Base-by-base conservation (phyloP, 1,139 yeast genomes). In the Lodderomyces pseudojiufengensis region DNA sequence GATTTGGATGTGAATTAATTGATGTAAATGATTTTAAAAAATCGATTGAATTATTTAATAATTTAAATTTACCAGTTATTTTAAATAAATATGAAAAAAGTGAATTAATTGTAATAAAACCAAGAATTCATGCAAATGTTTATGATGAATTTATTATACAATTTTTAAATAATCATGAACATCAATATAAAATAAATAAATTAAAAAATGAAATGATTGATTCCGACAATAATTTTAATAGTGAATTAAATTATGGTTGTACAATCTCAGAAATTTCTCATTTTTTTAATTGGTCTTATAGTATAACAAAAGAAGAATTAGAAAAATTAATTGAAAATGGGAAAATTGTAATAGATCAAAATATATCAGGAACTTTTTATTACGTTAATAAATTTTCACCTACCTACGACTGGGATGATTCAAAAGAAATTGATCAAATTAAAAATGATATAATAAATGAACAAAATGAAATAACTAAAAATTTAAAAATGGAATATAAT, bases 231-330 rank as follows among this genome's bases (percentile, higher is more conserved):
- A 58, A 55, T 36, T 46, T 49, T 27, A 26, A 32, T 9, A 18
- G 23, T 14, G 32, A 22, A 7, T 29, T 27, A 11, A 41, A 45
- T 12, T 51, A 47, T 36, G 75, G 75, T 1, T 54, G 49, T 32
- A 62, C 71, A 1, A 52, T 65, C 2, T 57, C 71, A 2, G 67
- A 68, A 37, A 57, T 70, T 8, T 60, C 70, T 5, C 61, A 54
- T 31, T 47, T 55, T 26, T 64, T 69, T 37, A 59, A 59, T 31
- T 85, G 94, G 90, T 79, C 90, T 12, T 67, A 80, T 29, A 75
- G 78, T 23, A 78, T 86, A 12, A 73, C 90, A 3, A 66, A 65
- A 11, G 94, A 85, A 51, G 86, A 85, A 45, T 57, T 86, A 12
- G 78, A 77, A 37, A 63, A 70, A 40, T 79, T 84, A 16, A 73